These are phyloP conservation scores for Cladosporium sphaerospermum DNA, from an alignment of 2,329 filamentous ascomycete genomes.

Conservation along the genomic window DNA sequence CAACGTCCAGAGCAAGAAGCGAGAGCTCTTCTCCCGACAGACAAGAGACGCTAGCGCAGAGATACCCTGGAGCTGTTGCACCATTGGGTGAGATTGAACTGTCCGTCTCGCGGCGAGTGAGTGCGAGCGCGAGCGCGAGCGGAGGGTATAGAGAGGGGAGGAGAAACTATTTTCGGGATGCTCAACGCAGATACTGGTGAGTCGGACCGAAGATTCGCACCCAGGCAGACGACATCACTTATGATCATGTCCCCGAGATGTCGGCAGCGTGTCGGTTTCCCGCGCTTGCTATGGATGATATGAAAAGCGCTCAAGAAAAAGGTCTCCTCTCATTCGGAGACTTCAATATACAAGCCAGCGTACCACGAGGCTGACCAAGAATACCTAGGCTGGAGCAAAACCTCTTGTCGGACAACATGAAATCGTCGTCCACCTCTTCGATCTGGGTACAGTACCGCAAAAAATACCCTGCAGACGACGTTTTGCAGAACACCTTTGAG, in stretches of 20 bases:
- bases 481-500: not conserved
- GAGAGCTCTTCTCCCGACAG: not conserved
- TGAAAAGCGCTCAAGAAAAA: no score
- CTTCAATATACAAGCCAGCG: not conserved
- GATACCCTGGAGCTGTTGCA: not conserved
- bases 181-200: slow-evolving; percentile 4
- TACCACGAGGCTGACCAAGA: not conserved
- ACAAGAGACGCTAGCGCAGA: not conserved
- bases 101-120: no score
- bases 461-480: not conserved
- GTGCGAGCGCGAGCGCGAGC: not conserved
- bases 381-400: not conserved
- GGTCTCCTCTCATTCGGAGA: no score
- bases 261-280: no score
- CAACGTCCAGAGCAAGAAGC: not conserved
- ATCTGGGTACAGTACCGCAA: not conserved
- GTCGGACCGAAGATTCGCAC: not conserved
- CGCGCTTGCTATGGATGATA: no score
- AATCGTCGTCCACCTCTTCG: not conserved
- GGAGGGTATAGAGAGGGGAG: not conserved
- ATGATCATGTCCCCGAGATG: no score
- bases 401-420: not conserved
- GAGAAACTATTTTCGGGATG: not conserved
- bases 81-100: no score
- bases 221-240: no score